Conservation (phyloP, 139 green algal genomes). For the Spirogloea muscicola region DNA sequence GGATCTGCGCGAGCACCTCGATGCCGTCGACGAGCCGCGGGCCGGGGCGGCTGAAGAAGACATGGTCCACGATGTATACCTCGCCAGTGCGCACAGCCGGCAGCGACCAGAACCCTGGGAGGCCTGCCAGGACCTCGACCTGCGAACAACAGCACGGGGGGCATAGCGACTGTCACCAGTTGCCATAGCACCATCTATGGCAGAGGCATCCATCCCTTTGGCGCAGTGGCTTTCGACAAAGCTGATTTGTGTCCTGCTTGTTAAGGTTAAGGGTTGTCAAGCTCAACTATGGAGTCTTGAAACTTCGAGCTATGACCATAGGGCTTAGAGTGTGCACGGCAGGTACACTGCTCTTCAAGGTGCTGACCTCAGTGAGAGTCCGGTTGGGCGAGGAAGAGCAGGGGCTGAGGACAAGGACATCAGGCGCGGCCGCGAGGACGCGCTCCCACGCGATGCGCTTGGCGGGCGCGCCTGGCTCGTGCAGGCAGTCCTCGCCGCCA, state of each 20-base stretch:
- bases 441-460: constrained; percentile 51
- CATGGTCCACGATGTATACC: constrained; percentile 71
- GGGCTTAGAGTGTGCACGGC: no score
- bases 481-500: constrained; percentile 52
- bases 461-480: constrained; percentile 53
- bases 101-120: constrained; percentile 83
- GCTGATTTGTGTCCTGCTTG: no score
- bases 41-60: constrained; percentile 62
- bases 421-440: constrained; percentile 62
- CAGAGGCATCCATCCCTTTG: no score
- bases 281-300: no score
- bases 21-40: constrained; percentile 78
- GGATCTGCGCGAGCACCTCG: constrained; percentile 72
- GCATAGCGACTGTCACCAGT: no score
- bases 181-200: no score
- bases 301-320: no score
- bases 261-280: no score
- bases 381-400: constrained; percentile 20
- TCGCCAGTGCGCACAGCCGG: constrained; percentile 68
- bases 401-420: constrained; percentile 69
- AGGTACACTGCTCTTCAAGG: no score
- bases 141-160: no score
- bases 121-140: constrained; percentile 25
- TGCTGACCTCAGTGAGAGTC: constrained; percentile 52
- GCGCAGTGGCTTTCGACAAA: no score